Base-by-base conservation (phyloP, 176 grass and related monocot genomes). In the Puccinellia tenuiflora region DNA sequence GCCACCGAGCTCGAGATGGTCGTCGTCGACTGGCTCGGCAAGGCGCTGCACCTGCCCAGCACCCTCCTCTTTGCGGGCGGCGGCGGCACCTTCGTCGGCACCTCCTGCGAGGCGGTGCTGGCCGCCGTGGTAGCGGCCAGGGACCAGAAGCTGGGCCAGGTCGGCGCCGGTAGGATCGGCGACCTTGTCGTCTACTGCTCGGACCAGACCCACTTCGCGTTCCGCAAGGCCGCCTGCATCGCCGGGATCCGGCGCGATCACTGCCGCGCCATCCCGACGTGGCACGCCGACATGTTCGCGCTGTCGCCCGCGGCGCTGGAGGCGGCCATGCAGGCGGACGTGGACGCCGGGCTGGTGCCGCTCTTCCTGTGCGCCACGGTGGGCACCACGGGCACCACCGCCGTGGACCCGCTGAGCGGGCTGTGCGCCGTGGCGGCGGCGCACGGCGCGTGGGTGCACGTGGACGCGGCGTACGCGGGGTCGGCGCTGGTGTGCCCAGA, bases 1-100 rank as follows among this genome's bases (percentile, higher is more conserved):
- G 86, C 90, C 75, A 86, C 90, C 18, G 90, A 92, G 81, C 84
- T 89, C 3, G 90, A 92, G 84, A 81, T 66, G 73, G 65, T 87
- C 21, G 81, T 85, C 48, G 82, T 90, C 7, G 87, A 92, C 54
- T 93, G 85, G 88, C 78, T 93, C 65, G 88, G 85, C 28, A 90
- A 54, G 21, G 86, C 83, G 56, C 78, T 93, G 7, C 61, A 78
- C 24, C 1, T 88, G 30, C 91, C 91, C 15, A 6, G 4, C 4
- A 7, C 5, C 5, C 1, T 89, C 1, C 39, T 89, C 1, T 92
- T 92, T 75, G 16, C 73, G 24, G 85, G 85, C 0, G 91, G 91
- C 16, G 88, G 88, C 30, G 91, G 91, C 53, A 86, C 88, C 9
- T 35, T 93, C 1, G 37, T 86, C 2, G 85, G 77, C 26, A 93